Evolutionary conservation across 2,329 filamentous ascomycete species (phyloP), one percentile per base, ranked within the genome.

Genomic region (Rhexocercosporidium sp.): DNA sequence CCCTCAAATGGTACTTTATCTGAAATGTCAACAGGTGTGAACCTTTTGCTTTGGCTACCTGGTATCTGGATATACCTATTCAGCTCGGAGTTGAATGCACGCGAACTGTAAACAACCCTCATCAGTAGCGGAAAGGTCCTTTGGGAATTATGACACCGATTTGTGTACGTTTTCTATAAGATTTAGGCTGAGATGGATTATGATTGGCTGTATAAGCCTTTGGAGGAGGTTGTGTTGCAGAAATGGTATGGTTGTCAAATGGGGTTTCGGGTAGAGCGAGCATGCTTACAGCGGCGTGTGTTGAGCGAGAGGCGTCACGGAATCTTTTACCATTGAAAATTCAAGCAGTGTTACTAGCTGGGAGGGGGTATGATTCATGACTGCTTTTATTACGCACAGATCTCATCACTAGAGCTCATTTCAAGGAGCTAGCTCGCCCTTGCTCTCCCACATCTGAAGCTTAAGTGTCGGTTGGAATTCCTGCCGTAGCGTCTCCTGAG

Each of bases 361-460:
- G 34, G 34, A 0, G 9, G 34, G 8, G 34, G 8, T 37, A 37
- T 37, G 2, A 37, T 37, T 37, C 3, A 37, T 7, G 34, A 2
- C 9, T 11, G 34, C 12, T 37, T 37, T 37, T 11, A 37, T 37
- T 11, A 37, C 12, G 9, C 29, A 31, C 4, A 31, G 4, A 31
- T 31, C 29, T 9, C 29, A 31, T 31, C 29, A 31, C 29, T 31
- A 5, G 34, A 37, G 12, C 8, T 37, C 4, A 37, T 37, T 37
- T 37, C 8, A 37, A 11, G 3, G 34, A 11, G 34, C 29, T 25
- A 64, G 20, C 49, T 64, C 61, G n/a, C 61, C 61, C 34, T 56
- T 64, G 27, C 61, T 64, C 61, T 64, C 56, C 61, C 61, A 64
- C 31, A 64, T 12, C 37, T 64, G 49, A 44, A 37, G 57, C 37